These are phyloP conservation scores for Xylariaceae sp. DNA, from an alignment of 2,329 filamentous ascomycete genomes.

Conservation along the genomic window DNA sequence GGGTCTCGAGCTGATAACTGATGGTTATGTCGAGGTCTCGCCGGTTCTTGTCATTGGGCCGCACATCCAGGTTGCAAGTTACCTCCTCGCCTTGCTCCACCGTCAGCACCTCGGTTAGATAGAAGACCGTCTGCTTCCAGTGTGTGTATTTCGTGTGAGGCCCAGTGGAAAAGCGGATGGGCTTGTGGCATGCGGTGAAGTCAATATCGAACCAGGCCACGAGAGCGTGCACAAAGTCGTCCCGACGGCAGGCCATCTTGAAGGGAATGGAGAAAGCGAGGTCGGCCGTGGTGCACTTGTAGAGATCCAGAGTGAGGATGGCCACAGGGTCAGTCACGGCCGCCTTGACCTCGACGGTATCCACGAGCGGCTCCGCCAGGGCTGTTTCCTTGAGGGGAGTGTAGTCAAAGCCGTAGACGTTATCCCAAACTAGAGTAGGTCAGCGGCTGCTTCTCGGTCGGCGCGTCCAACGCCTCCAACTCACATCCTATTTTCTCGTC, in stretches of 20 bases:
- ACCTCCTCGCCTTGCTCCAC: conserved; percentile 82
- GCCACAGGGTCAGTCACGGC: conserved; percentile 85
- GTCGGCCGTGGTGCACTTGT: conserved; percentile 78
- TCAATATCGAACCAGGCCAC: conserved; percentile 99
- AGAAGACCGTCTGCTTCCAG: conserved; percentile 99
- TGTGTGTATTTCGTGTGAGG: conserved; percentile 99
- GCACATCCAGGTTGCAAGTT: conserved; percentile 65
- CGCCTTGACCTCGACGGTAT: conserved; percentile 95
- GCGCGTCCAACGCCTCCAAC: conserved; percentile 25
- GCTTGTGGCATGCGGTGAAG: conserved; percentile 97
- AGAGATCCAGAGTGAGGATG: conserved; percentile 84
- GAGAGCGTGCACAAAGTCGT: conserved; percentile 92
- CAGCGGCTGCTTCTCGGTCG: conserved; percentile 7
- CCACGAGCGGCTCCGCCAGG: conserved; percentile 90
- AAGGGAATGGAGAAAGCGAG: conserved; percentile 78
- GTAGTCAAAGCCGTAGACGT: conserved; percentile 98
- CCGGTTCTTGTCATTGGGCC: conserved; percentile 88
- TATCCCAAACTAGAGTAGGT: conserved; percentile 78
- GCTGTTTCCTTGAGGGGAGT: conserved; percentile 87
- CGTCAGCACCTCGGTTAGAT: conserved; percentile 86
- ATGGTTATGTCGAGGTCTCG: conserved; percentile 90
- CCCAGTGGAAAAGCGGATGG: conserved; percentile 91
- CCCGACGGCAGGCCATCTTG: conserved; percentile 67
- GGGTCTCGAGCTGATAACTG: conserved; percentile 70
- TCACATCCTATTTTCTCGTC: conserved; percentile 99